phyloP scores from a whole-genome alignment of 306 rosid genomes.

The Alnus rubra region DNA sequence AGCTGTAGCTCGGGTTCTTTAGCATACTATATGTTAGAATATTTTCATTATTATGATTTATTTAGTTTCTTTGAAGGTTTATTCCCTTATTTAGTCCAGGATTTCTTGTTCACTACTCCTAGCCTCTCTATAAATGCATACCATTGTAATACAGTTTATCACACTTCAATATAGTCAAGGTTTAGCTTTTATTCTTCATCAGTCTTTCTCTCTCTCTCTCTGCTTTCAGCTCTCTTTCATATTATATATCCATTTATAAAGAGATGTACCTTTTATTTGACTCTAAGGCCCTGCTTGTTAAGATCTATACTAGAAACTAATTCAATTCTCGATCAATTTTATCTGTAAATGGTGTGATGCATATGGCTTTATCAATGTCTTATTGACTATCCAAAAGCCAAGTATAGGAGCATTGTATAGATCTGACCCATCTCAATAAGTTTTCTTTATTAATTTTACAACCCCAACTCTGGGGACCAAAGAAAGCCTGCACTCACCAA shows the following conservation, averaged over 20 bases:
- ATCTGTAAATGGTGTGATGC: not conserved
- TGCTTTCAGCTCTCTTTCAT: too few relatives aligned
- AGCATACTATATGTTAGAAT: not conserved
- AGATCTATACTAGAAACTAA: not conserved
- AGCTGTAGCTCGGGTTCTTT: not conserved
- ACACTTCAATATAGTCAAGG: too few relatives aligned
- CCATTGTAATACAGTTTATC: too few relatives aligned
- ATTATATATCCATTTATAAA: not conserved
- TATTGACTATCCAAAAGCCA: not conserved
- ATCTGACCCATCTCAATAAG: not conserved
- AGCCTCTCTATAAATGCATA: too few relatives aligned
- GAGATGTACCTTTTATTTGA: not conserved
- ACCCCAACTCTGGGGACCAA: not conserved
- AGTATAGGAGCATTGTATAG: not conserved
- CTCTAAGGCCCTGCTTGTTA: not conserved
- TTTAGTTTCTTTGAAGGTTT: too few relatives aligned
- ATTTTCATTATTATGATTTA: too few relatives aligned
- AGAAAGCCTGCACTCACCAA: not conserved
- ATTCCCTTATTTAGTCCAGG: too few relatives aligned
- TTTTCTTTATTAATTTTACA: not conserved
- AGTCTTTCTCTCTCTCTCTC: too few relatives aligned
- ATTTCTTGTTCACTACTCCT: too few relatives aligned
- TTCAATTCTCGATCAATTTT: not conserved
- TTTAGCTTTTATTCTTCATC: too few relatives aligned
- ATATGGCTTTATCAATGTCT: not conserved